Evolutionary conservation across 225 moss, liverwort and hornwort species (phyloP).

Genomic region (Climacium dendroides): DNA sequence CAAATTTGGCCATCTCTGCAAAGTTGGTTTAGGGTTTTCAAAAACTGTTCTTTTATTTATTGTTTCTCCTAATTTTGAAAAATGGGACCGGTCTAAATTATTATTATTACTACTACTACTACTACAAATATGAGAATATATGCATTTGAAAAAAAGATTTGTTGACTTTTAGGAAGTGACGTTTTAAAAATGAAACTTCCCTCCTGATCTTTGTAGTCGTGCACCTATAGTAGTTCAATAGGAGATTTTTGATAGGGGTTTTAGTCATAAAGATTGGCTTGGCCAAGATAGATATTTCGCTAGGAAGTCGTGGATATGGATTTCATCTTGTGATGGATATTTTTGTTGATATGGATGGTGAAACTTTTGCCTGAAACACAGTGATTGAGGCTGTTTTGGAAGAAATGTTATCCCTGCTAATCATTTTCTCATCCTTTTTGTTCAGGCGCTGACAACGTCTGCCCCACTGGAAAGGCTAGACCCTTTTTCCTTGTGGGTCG

Average conservation of each 20-base stretch:
- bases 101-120: neutral
- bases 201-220: neutral
- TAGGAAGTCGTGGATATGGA: neutral
- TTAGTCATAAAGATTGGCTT: neutral
- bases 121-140: neutral
- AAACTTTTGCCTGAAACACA: neutral
- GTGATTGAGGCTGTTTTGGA: neutral
- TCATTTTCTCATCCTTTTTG: neutral
- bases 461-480: slow-evolving; percentile 25
- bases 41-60: neutral
- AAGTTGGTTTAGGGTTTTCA: neutral
- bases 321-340: neutral
- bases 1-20: neutral
- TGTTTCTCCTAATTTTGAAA: neutral
- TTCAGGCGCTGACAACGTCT: slow-evolving; percentile 27
- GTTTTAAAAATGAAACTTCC: neutral
- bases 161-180: neutral
- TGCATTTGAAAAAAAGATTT: neutral
- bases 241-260: neutral
- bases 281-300: neutral
- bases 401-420: neutral
- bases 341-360: neutral
- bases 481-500: slow-evolving; percentile 38
- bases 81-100: neutral
- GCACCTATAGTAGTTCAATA: neutral